These are phyloP conservation scores for Trametes cingulata DNA, from an alignment of 768 basidiomycete genomes.

Conservation along the genomic window DNA sequence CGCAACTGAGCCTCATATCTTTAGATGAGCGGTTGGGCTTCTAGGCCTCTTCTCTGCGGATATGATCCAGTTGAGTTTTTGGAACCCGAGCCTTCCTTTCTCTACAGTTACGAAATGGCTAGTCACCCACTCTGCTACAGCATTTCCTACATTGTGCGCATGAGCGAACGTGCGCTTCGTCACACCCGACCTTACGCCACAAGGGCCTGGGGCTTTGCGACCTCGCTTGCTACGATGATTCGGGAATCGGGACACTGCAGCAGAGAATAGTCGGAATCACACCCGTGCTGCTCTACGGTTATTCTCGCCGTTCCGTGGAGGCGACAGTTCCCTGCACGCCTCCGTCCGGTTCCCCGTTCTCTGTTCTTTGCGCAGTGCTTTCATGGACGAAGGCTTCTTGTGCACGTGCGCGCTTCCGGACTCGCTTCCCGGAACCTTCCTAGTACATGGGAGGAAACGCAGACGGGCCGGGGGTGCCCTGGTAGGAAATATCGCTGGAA, in stretches of 20 bases:
- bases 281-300: no score
- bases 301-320: not conserved
- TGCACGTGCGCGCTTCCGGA: not conserved
- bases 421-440: not conserved
- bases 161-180: not conserved
- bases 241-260: no score
- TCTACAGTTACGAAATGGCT: not conserved
- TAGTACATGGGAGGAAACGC: not conserved
- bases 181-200: not conserved
- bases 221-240: not conserved
- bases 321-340: not conserved
- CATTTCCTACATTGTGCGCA: not conserved
- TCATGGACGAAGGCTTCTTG: not conserved
- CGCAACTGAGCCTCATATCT: no score
- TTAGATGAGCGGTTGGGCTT: not conserved
- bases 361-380: not conserved
- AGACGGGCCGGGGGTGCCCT: not conserved
- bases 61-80: slow-evolving; percentile 4
- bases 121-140: not conserved
- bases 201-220: not conserved
- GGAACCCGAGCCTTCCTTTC: not conserved
- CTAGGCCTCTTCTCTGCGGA: not conserved
- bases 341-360: not conserved
- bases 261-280: not conserved
- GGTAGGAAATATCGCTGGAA: not conserved